phyloP scores from a whole-genome alignment of 257 asterid species.

The Echium plantagineum region DNA sequence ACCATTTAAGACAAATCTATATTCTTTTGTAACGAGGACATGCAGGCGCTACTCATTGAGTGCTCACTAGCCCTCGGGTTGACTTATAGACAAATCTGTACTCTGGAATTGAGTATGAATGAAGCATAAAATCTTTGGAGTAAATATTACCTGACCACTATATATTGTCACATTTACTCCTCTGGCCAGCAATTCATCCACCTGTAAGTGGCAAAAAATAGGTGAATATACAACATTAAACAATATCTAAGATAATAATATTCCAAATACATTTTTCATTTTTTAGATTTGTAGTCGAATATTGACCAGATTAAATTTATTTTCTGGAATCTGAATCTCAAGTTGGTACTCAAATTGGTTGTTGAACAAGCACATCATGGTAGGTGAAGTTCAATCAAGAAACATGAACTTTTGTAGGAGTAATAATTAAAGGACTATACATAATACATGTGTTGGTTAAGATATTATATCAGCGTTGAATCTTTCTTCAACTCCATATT shows the following conservation, averaged over 20 bases:
- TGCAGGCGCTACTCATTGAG: too few species aligned
- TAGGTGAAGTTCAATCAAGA: neutral
- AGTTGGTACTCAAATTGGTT: neutral
- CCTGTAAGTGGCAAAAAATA: constrained; percentile 25
- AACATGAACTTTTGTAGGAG: neutral
- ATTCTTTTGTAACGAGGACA: too few species aligned
- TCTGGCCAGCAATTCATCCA: constrained; percentile 62
- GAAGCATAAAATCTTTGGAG: neutral
- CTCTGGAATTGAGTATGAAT: neutral
- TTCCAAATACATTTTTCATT: too few species aligned
- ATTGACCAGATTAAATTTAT: neutral
- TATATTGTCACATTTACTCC: constrained; percentile 80
- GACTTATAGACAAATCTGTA: too few species aligned
- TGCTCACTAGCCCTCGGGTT: too few species aligned
- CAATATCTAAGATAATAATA: too few species aligned
- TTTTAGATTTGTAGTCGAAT: too few species aligned
- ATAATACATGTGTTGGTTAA: neutral
- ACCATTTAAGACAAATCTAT: too few species aligned
- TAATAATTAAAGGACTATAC: neutral
- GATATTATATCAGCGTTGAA: too few species aligned
- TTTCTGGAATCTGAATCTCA: neutral
- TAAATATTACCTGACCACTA: constrained; percentile 73
- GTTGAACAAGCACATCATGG: neutral
- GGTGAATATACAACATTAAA: too few species aligned
- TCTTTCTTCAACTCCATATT: too few species aligned